Evolutionary conservation across 768 basidiomycete genomes (phyloP), one percentile per base, ranked within the genome.

Genomic region (Crucibulum laeve): DNA sequence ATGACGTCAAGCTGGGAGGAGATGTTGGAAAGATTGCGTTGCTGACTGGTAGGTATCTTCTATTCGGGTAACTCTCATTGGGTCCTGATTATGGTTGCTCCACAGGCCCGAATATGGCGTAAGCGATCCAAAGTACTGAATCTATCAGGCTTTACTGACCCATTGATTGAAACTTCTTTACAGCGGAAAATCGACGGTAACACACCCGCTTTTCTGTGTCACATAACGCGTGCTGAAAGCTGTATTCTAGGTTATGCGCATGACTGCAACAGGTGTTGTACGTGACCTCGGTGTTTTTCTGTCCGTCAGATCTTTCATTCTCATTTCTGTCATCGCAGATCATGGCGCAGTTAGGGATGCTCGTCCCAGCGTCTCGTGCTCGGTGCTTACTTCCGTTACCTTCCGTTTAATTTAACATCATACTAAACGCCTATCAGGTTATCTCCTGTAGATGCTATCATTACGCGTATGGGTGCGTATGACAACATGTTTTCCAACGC

Each of bases 401-500:
- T 13, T 26, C 11, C 4, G 18, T 49, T 53, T 21, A 38, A 18
- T 32, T 39, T 22, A 45, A 40, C 49, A 4, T 36, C 8, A 7
- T 36, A 42, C 25, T 30, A 14, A 7, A 19, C 26, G 41, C 6
- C 25, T 7, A 37, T 17, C 34, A 92, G 91, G 25, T 59, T 99
- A 37, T 87, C 84, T 47, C 91, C 96, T 1, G 80, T 96, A 2
- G 94, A 99, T 58, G 71, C 84, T 10, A 96, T 99, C 50, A 77
- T 91, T 46, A 97, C 96, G 2, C 83, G 95, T 19, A 98, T 98
- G 96, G 96, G 96, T 7, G 96, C 96, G 2, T 96, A 97, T 59
- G 95, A 98, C 56, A 93, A 93, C 57, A 92, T 95, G 87, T 94
- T 93, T 62, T 84, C 88, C 2, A 84, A 91, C 53, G 79, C 92